phyloP scores from a whole-genome alignment of 495 filamentous ascomycete species.

The Annulohypoxylon moriforme region DNA sequence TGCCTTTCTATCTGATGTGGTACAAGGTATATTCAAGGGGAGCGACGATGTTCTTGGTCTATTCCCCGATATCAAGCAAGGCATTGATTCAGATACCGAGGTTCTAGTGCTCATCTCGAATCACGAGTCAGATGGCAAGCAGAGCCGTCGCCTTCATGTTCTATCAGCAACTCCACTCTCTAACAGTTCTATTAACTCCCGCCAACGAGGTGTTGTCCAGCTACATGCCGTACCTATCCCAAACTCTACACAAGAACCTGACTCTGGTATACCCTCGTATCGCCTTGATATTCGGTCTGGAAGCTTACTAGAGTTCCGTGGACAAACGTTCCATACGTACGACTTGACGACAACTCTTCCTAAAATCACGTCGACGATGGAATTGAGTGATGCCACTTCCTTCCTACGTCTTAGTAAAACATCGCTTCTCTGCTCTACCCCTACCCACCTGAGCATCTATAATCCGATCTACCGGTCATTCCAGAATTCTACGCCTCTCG shows the following conservation, averaged over 20 bases:
- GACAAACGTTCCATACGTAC: slow-evolving; percentile 60
- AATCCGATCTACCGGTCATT: slow-evolving; percentile 75
- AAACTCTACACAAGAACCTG: not conserved
- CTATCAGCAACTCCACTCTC: slow-evolving; percentile 53
- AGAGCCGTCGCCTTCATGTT: slow-evolving; percentile 57
- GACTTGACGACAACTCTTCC: slow-evolving; percentile 63
- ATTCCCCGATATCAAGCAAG: slow-evolving; percentile 49
- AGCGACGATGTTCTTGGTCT: slow-evolving; percentile 52
- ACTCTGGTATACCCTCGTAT: slow-evolving; percentile 45
- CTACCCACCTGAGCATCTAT: slow-evolving; percentile 63
- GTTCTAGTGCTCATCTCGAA: slow-evolving; percentile 59
- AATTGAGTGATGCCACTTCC: slow-evolving; percentile 54
- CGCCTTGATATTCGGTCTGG: slow-evolving; percentile 68
- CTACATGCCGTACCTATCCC: slow-evolving; percentile 46
- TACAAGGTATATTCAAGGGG: slow-evolving; percentile 58
- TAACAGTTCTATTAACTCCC: slow-evolving; percentile 28
- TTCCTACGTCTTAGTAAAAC: slow-evolving; percentile 65
- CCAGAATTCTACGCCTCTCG: slow-evolving; percentile 64
- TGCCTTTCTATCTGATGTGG: slow-evolving; percentile 52
- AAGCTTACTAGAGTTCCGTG: slow-evolving; percentile 62
- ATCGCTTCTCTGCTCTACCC: slow-evolving; percentile 59
- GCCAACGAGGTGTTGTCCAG: slow-evolving; percentile 41
- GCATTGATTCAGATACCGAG: slow-evolving; percentile 50
- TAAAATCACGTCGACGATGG: slow-evolving; percentile 53
- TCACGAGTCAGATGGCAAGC: slow-evolving; percentile 19